Base-by-base conservation (phyloP, 208 protist genomes). In the Acanthamoeba healyi region DNA sequence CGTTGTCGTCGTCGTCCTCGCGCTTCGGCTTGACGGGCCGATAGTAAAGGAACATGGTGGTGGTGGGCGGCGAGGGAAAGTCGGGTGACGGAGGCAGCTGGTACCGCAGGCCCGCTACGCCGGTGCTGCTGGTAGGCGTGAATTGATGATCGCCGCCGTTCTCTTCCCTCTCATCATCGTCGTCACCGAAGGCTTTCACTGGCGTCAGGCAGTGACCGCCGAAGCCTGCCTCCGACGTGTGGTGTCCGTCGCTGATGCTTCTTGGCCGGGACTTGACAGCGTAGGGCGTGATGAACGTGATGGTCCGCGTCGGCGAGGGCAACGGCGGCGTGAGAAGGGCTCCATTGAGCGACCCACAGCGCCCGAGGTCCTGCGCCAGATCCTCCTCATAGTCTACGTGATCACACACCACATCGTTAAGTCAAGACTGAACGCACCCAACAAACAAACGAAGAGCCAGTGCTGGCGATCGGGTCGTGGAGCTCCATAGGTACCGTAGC, bases 241-340 rank as follows among this genome's bases (percentile, higher is more conserved):
- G 54, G 22, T 61, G 54, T 0, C 54, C 54, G 22, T 61, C 29
- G 61, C 61, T 67, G 61, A 36, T 29, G n/a, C 61, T 67, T 15
- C 61, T 29, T 29, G 61, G 29, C n/a, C 61, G 61, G n/a, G 61
- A 9, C 29, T 67, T 67, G n/a, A 36, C 32, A 38, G 70, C 70
- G 70, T 79, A 79, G 40, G 70, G 70, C 34, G 70, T 79, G 22
- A 79, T 79, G 70, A 79, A 79, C 15, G 32, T 79, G 36, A 79
- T 79, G 34, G 70, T 79, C 9, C 70, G 32, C 24, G 70, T 79
- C 3, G 70, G 70, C 2, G 70, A 79, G 29, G 70, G 70, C 24
- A 79, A 38, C 40, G 70, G 32, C 5, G 70, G 70, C 5, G 70
- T 79, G 38, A 17, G 36, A 26, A 79, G 70, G 12, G n/a, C 19